phyloP scores from a whole-genome alignment of 495 filamentous ascomycete species.

The Penicillium flavigenum region DNA sequence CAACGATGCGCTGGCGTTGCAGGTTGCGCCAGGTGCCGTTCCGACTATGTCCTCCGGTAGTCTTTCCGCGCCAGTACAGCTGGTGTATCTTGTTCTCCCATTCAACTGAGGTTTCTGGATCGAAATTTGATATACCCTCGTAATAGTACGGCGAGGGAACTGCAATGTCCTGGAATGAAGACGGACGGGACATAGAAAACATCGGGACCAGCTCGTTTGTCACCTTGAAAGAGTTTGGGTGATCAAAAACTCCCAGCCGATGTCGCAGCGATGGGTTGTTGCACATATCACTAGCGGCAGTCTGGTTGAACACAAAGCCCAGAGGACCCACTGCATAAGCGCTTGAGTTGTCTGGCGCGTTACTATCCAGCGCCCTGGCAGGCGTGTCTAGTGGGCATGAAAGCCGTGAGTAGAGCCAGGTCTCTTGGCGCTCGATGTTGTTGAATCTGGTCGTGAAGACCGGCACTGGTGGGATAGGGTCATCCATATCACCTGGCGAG shows the following conservation, averaged over 20 bases:
- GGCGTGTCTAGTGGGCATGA: slow-evolving; percentile 21
- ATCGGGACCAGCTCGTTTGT: slow-evolving; percentile 18
- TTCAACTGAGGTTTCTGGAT: background rate
- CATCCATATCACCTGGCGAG: background rate
- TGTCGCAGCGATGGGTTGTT: slow-evolving; percentile 17
- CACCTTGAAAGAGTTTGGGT: slow-evolving; percentile 16
- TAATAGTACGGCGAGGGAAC: slow-evolving; percentile 19
- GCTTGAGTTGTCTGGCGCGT: slow-evolving; percentile 12
- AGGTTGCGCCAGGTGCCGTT: slow-evolving; percentile 14
- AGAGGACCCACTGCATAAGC: slow-evolving; percentile 13
- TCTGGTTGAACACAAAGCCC: slow-evolving; percentile 21
- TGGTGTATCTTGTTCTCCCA: slow-evolving; percentile 19
- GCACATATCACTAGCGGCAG: slow-evolving; percentile 19
- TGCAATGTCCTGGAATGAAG: slow-evolving; percentile 21
- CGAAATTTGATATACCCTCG: slow-evolving; percentile 1
- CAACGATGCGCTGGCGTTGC: slow-evolving; percentile 19
- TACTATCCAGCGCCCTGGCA: slow-evolving; percentile 9
- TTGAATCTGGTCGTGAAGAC: slow-evolving; percentile 9
- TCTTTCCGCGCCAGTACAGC: slow-evolving; percentile 49
- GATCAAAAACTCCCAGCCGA: slow-evolving; percentile 18
- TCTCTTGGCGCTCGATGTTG: slow-evolving; percentile 20
- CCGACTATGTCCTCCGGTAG: slow-evolving; percentile 36
- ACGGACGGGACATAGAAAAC: slow-evolving; percentile 21
- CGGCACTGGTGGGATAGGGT: background rate
- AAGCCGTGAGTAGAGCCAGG: slow-evolving; percentile 17